Evolutionary conservation across 805 yeast genomes (phyloP), one percentile per base, ranked within the genome.

Genomic region (Candida cerambycidarum): DNA sequence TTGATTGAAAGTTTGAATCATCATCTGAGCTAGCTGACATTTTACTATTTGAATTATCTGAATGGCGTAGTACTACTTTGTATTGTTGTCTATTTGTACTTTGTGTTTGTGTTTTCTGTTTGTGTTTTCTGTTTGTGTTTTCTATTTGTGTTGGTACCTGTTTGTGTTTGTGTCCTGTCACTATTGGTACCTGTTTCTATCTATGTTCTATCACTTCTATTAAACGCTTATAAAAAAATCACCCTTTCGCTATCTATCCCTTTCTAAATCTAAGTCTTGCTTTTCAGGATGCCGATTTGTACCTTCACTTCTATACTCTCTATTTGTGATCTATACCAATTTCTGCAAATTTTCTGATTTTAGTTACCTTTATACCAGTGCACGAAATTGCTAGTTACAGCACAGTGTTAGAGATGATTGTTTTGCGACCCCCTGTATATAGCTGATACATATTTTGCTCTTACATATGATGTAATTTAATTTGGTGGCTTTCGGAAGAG

Each of bases 1-100:
- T 50, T 17, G 70, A 55, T 27, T 42, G 50, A 55, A 55, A 57
- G 36, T 50, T 53, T 19, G 43, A 41, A 24, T 60, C 69, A 14
- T 65, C 70, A 19, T 67, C 70, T 3, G 70, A 64, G 28, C 65
- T 59, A 8, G 13, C 23, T 32, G 35, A 32, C 35, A 32, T 32
- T 15, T 7, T 30, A 12, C 23, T 15, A 11, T 16, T 30, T 16
- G 13, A 11, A 12, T 21, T 21, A 7, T 6, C 10, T 21, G 25
- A 10, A n/a, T 21, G 25, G 9, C 10, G 9, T 21, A 7, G 10
- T 21, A 21, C 25, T 21, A 7, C 9, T 21, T 21, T 21, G 25
- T 21, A 6, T 21, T 21, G 25, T 21, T 21, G 25, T 25, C 29
- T 25, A 11, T 25, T 9, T 25, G 29, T 25, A 11, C 5, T 12